Evolutionary conservation across 345 rosid species (phyloP), one percentile per base, ranked within the genome.

Genomic region (Angophora floribunda): DNA sequence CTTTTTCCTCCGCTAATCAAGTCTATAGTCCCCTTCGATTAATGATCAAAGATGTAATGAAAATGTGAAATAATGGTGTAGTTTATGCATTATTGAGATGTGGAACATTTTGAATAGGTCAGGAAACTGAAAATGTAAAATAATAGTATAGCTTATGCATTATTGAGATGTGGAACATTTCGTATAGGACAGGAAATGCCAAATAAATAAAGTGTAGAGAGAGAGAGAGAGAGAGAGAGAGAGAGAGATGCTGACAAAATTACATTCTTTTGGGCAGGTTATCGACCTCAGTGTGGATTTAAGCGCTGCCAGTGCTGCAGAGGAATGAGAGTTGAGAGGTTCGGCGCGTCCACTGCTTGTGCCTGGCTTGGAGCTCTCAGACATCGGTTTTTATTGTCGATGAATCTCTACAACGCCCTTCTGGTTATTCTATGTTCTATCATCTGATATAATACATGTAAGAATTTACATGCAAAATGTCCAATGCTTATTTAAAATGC

Each of bases 291-390:
- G 95, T 57, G 99, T 97, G 94, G 98, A 97, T 92, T 90, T 97
- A 89, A 97, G 95, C 86, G 98, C 97, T 78, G 99, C 99, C 78
- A 96, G 98, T 92, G 97, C 96, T 65, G 99, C 99, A 12, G 98
- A 95, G 87, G 99, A 97, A 88, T 96, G 95, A 96, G 86, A 89
- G 44, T 16, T 7, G 84, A 75, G 86, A 53, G 59, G 86, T 52
- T 85, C 9, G 41, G 86, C 59, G 47, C 57, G 9, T 85, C 63
- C 44, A 51, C 1, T n/a, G 55, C 86, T 8, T 22, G 19, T 49
- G 86, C 59, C 44, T 28, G 86, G 63, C n/a, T 30, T 85, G 86
- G 61, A 85, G 87, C n/a, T 21, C 28, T 41, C 84, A 75, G 28
- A 5, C 26, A 75, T 41, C 28, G 0, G 15, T 75, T 36, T 19